Evolutionary conservation across 2,329 filamentous ascomycete species (phyloP), one percentile per base, ranked within the genome.

Genomic region (Sordariomycetes sp.): DNA sequence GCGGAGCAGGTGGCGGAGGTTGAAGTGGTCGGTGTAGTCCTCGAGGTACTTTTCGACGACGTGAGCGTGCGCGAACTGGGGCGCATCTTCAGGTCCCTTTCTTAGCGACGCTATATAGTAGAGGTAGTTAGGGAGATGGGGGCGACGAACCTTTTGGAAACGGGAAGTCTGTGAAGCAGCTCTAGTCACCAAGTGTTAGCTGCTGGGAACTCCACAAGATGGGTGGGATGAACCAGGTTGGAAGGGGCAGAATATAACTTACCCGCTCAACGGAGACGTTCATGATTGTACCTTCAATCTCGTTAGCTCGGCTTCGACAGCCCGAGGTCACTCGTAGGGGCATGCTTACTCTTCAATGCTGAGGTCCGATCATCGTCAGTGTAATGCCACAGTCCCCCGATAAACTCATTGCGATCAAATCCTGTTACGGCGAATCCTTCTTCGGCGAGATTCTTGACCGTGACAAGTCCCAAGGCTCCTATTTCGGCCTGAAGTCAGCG

Each of bases 361-460:
- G 69, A 69, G 5, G 69, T 72, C 59, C 67, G 64, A 55, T 70
- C 62, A n/a, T 71, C 63, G 1, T 68, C 65, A 10, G 66, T 72
- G 57, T 69, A 74, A 51, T 71, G 66, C 73, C 74, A 76, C 1
- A 76, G 62, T 0, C 74, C 74, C 10, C 74, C 74, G 20, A 74
- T 62, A 56, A 68, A 69, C 52, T 62, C 59, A 57, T 71, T 71
- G 28, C 68, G 64, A 52, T 77, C 75, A 52, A 76, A 76, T 1
- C 69, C 74, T 1, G 68, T 66, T 7, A 69, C 73, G 12, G 74
- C 62, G 56, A 75, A 76, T 5, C 73, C 72, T 62, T 74, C 72
- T 57, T 76, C 73, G 2, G 68, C 61, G 24, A 76, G 60, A 42
- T 71, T 71, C 63, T 76, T 77, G 56, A 74, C 64, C 15, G 72